Evolutionary conservation across 2,329 filamentous ascomycete species (phyloP), one percentile per base, ranked within the genome.

Genomic region (Phoma sp.): DNA sequence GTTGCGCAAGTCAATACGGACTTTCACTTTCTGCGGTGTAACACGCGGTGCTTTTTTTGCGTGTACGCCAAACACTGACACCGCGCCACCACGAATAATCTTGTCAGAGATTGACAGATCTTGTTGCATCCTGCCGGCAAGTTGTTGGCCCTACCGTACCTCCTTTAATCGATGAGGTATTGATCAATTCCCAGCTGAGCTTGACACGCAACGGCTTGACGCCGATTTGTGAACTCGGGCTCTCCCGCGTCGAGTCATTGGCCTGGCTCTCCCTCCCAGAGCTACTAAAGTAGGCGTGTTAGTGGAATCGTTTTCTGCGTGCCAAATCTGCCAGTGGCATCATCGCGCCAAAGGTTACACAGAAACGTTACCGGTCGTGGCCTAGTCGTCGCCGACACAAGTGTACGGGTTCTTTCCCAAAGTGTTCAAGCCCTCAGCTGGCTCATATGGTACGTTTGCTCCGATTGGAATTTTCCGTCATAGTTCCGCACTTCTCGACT

Each of bases 371-470:
- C 52, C 48, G 25, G 42, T 52, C 45, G 35, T 46, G 45, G 52
- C 45, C 42, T 59, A 59, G 52, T 30, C 14, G 32, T 29, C 32
- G 40, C 47, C 37, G 45, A 39, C 38, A 37, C 36, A 53, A 27
- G 10, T 33, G 27, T 22, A 30, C 42, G 47, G 29, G 22, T 37
- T 23, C 44, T 44, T 25, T 37, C 25, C 35, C 24, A 45, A 43
- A 30, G 40, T 29, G 47, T 45, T 42, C 4, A 55, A 35, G 35
- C 38, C 22, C 10, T 56, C 23, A 40, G 49, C 38, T 52, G 32
- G 38, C 32, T 51, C 39, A 43, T 47, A 47, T 51, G 58, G 64
- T 64, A 67, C 58, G 64, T 67, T 50, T 59, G 51, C 58, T 47
- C 56, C 52, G 50, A 47, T 58, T 59, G 47, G 56, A 52, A 47